These are phyloP conservation scores for Tieghemostelium lacteum DNA, from an alignment of 78 protist species.

Conservation along the genomic window DNA sequence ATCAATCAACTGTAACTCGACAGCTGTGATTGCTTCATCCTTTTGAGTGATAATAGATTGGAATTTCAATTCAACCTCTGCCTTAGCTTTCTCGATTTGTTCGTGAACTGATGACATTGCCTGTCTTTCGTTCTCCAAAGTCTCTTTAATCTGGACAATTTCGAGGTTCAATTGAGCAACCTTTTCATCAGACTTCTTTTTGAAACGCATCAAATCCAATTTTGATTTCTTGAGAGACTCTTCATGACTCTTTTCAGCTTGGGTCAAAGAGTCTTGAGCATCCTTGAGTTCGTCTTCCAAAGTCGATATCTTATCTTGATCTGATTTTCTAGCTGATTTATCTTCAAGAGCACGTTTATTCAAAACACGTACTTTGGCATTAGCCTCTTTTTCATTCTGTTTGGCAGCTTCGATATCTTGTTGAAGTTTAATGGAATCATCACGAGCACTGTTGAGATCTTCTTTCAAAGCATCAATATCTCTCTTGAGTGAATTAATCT, in stretches of 20 bases:
- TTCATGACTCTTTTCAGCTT: slow-evolving; percentile 58
- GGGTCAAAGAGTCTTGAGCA: slow-evolving; percentile 39
- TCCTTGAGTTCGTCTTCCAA: slow-evolving; percentile 69
- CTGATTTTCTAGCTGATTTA: slow-evolving; percentile 27
- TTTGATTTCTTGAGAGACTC: slow-evolving; percentile 37
- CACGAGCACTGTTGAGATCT: slow-evolving; percentile 27
- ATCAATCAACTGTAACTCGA: neutral
- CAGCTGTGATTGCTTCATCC: slow-evolving; percentile 12
- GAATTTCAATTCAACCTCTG: slow-evolving; percentile 54
- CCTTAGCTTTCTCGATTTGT: slow-evolving; percentile 36
- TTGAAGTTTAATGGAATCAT: slow-evolving; percentile 15
- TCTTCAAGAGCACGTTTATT: slow-evolving; percentile 60
- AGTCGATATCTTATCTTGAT: slow-evolving; percentile 30
- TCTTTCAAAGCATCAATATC: slow-evolving; percentile 23
- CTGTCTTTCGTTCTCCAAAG: slow-evolving; percentile 44
- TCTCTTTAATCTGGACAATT: slow-evolving; percentile 47
- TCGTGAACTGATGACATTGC: slow-evolving; percentile 24
- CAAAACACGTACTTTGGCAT: slow-evolving; percentile 34
- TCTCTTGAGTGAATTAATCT: slow-evolving; percentile 34
- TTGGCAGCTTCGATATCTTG: slow-evolving; percentile 43
- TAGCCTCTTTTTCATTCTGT: slow-evolving; percentile 34
- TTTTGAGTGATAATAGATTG: slow-evolving; percentile 1
- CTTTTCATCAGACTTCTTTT: slow-evolving; percentile 69
- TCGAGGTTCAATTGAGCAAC: slow-evolving; percentile 41
- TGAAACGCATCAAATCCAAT: slow-evolving; percentile 44